Evolutionary conservation across 148 eudicot genomes (phyloP), one percentile per base, ranked within the genome.

Genomic region (Fagopyrum esculentum): DNA sequence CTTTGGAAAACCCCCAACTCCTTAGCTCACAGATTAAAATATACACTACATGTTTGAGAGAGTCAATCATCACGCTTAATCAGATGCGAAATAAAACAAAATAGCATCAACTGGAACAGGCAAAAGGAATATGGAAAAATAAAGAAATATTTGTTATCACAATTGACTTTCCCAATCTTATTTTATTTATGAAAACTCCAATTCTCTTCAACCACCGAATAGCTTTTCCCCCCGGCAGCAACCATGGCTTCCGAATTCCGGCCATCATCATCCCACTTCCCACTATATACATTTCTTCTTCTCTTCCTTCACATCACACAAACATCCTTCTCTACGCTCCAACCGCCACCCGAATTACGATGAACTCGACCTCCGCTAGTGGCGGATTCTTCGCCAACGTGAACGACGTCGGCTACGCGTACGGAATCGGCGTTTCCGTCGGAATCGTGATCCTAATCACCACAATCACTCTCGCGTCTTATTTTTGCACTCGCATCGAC

Each of bases 401-500:
- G 13, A 77, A 84, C 45, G 61, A 78, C 7, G 87, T 93, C 35
- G 92, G 97, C 6, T 89, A 89, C 74, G 83, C 90, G 9, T 91
- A 93, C 73, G 97, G 94, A 26, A 83, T 93, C 52, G 97, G 94
- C 0, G 80, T 93, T 2, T 91, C 97, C 4, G 76, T 89, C 9
- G 98, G 98, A 4, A 83, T 93, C 35, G 88, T 91, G 17, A 74
- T 93, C 54, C 84, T 93, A 59, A 89, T 93, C 78, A 87, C 92
- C 43, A 93, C 98, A 51, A 93, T 93, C 19, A 89, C 97, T 30
- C 72, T 93, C 0, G 87, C 94, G 30, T 89, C 98, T 19, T 93
- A 89, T 78, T 93, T 84, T 63, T 93, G 98, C 75, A 84, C 97
- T 10, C 78, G 98, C n/a, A 64, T 63, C 29, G 84, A 78, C 6